Evolutionary conservation across 129 eudicot species (phyloP), one percentile per base, ranked within the genome.

Genomic region (Smallanthus sonchifolius): DNA sequence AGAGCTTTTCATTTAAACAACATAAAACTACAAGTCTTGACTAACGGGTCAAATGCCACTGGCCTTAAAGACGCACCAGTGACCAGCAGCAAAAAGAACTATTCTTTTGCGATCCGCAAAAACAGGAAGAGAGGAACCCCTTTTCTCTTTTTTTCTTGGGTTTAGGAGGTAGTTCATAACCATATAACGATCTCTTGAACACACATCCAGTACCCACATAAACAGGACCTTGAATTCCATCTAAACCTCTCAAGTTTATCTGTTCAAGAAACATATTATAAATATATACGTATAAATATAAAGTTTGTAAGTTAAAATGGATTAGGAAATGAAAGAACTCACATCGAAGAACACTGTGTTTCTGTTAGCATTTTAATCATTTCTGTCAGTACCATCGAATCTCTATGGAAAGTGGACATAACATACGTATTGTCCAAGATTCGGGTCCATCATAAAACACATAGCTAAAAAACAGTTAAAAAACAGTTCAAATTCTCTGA

Each of bases 201-300:
- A 95, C 99, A 70, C 99, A 95, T 77, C 99, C 99, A 34, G 99
- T 95, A 34, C 99, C 99, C 86, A 95, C 99, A 79, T 95, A 95
- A 49, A 95, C 99, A 19, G 99, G 99, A 55, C 99, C 99, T 95
- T 95, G 99, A 66, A 95, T 91, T 2, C 99, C 99, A 84, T 95
- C 99, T 71, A 95, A 83, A 82, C 99, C 99, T 85, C 99, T 95
- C 89, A 95, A 86, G 87, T 95, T 95, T 28, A 95, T 95, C 99
- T 95, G 88, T 77, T 20, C 47, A 38, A 10, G 61, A 43, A 79
- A 64, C 10, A 49, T 36, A 37, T 66, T 44, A 67, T 44, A 24
- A 72, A 65, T 32, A 30, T 37, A 28, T 55, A 15, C 5, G 16
- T 13, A 72, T 16, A 7, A 13, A 61, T 34, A 61, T 6, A 5